Base-by-base conservation (phyloP, 179 eudicot species). In the Camellia oleifera region DNA sequence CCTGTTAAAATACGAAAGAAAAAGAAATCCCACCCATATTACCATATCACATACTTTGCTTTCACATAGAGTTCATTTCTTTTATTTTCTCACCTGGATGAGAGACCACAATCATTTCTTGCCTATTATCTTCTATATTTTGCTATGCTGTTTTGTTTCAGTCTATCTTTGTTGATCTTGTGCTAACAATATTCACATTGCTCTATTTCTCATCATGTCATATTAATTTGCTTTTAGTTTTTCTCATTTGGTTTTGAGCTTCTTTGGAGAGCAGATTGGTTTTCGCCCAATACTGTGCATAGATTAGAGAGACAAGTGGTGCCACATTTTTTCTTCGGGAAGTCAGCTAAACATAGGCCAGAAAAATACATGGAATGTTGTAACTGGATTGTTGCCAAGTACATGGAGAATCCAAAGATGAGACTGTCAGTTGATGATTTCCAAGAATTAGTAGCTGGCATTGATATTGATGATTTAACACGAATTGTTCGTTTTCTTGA, bases 291-390 rank as follows among this genome's bases (percentile, higher is more conserved):
- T 48, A 76, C 91, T 9, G 96, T 94, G 77, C 92, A 96, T 78
- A 88, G 99, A 79, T 77, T 94, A 84, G 99, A 93, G 89, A 84
- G 98, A 79, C 98, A 93, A 84, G 97, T 89, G 11, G 98, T 92
- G 84, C 94, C 98, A 0, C 93, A 91, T 82, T 93, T 85, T 86
- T 93, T 93, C 89, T 87, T 92, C 56, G 93, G 93, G 77, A 94
- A 92, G 86, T 91, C 98, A 13, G 76, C 82, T 52, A 90, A 90
- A 46, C 90, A 91, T 79, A 92, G 92, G 6, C 93, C 98, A 0
- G 96, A 96, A 75, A 94, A 88, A 77, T 96, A 96, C 82, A 84
- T 96, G 94, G 92, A 90, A 65, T 91, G 89, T 80, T 87, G 98
- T 62, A 93, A 93, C 63, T 6, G 79, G 26, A 86, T 93, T 67